phyloP scores from a whole-genome alignment of 169 alveolate species.

The Fabrea salina region DNA sequence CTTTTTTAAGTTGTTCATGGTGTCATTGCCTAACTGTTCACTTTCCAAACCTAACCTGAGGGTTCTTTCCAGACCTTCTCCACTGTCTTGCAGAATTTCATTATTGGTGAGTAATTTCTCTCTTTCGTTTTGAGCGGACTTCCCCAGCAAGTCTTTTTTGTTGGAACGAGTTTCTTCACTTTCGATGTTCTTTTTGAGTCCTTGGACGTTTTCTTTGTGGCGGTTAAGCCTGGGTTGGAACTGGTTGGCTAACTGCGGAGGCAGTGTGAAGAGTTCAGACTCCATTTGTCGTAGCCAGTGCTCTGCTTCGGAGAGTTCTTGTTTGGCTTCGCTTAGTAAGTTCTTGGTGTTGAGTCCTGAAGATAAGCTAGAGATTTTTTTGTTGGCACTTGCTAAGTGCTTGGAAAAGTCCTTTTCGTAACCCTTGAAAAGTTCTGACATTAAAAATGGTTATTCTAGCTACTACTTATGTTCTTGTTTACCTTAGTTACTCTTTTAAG shows the following conservation, averaged over 20 bases:
- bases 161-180: neutral
- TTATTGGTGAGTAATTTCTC: neutral
- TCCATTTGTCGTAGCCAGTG: slow-evolving; percentile 18
- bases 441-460: no score
- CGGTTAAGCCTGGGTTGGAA: slow-evolving; percentile 4
- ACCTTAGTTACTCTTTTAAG: no score
- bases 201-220: neutral
- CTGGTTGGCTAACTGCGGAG: neutral
- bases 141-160: slow-evolving; percentile 7
- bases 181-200: neutral
- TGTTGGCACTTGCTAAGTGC: slow-evolving; percentile 5
- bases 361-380: neutral
- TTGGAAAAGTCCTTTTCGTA: slow-evolving; percentile 25
- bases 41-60: neutral
- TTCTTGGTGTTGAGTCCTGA: neutral
- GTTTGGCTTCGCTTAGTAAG: neutral
- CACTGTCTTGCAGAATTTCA: slow-evolving; percentile 11
- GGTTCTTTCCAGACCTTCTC: slow-evolving; percentile 26
- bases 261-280: neutral
- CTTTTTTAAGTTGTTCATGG: neutral
- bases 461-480: no score
- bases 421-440: slow-evolving; percentile 25
- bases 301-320: slow-evolving; percentile 20
- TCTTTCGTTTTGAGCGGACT: neutral
- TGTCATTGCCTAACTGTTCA: slow-evolving; percentile 8